A percentile compares a stretch with the other conserved stretches of the same genome.
These are phyloP conservation scores for Gossypium bickii DNA, from an alignment of 345 rosid species.

Conservation along the genomic window DNA sequence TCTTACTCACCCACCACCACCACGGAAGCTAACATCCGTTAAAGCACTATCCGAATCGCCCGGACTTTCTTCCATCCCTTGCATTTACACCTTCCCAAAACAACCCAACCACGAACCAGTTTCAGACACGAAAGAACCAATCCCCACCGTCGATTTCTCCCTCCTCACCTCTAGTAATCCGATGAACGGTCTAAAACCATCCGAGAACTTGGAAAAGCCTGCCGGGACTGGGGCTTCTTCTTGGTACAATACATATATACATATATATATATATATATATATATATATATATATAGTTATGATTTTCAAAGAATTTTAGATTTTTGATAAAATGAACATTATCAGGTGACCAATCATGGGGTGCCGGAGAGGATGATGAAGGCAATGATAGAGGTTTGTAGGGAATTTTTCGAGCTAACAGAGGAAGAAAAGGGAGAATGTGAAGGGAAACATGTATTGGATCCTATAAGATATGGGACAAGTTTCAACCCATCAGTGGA, in stretches of 20 bases:
- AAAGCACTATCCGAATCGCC: background rate
- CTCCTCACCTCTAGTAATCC: too few relatives aligned
- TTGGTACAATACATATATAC: too few relatives aligned
- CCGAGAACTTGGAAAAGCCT: too few relatives aligned
- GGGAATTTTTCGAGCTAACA: slow-evolving; percentile 35
- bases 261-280: background rate
- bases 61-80: slow-evolving; percentile 20
- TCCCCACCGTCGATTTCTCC: too few relatives aligned
- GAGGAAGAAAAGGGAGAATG: slow-evolving; percentile 47
- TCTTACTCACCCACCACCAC: background rate
- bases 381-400: slow-evolving; percentile 23
- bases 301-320: background rate
- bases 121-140: too few relatives aligned
- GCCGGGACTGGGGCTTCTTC: too few relatives aligned
- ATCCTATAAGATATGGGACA: slow-evolving; percentile 49
- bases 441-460: slow-evolving; percentile 44
- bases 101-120: too few relatives aligned
- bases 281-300: background rate
- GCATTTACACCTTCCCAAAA: too few relatives aligned
- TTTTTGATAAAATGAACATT: background rate
- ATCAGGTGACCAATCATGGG: slow-evolving; percentile 49
- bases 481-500: slow-evolving; percentile 48
- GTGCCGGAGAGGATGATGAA: slow-evolving; percentile 20
- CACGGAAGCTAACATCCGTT: too few relatives aligned
- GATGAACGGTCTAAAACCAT: too few relatives aligned